Evolutionary conservation across 257 asterid genomes (phyloP).

Genomic region (Penstemon eatonii): DNA sequence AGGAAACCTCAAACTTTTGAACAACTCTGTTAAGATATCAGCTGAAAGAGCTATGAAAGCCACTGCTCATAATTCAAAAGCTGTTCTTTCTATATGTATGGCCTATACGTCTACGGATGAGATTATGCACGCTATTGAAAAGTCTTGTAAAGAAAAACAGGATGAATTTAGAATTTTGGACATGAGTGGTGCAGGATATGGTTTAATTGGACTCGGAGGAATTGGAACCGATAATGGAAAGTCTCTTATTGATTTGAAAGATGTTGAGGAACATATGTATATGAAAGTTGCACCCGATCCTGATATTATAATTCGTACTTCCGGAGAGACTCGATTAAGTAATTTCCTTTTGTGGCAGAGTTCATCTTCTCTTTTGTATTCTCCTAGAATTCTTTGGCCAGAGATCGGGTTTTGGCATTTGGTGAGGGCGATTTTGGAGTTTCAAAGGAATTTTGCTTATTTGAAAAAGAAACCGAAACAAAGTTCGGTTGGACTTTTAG

Average conservation of each 20-base stretch:
- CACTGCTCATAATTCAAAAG: slow-evolving; percentile 55
- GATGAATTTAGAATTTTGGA: slow-evolving; percentile 30
- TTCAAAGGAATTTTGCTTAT: slow-evolving; percentile 50
- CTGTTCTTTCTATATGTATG: slow-evolving; percentile 62
- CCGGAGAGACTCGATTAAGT: slow-evolving; percentile 83
- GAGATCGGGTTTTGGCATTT: slow-evolving; percentile 73
- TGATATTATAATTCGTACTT: slow-evolving; percentile 69
- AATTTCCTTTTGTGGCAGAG: slow-evolving; percentile 92
- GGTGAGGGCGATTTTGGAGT: slow-evolving; percentile 57
- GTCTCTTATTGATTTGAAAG: slow-evolving; percentile 36
- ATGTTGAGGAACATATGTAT: slow-evolving; percentile 62
- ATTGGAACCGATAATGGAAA: slow-evolving; percentile 27
- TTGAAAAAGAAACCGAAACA: slow-evolving; percentile 50
- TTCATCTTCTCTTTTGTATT: slow-evolving; percentile 54
- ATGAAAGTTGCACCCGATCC: slow-evolving; percentile 74
- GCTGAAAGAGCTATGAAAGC: slow-evolving; percentile 75
- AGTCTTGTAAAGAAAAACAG: slow-evolving; percentile 45
- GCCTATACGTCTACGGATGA: slow-evolving; percentile 88
- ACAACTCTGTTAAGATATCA: slow-evolving; percentile 49
- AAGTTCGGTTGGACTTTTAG: slow-evolving; percentile 8
- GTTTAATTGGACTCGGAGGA: slow-evolving; percentile 21
- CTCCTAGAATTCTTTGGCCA: slow-evolving; percentile 72
- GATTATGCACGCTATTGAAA: slow-evolving; percentile 60
- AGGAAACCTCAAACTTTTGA: slow-evolving; percentile 70
- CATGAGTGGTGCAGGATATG: slow-evolving; percentile 26